Conservation (phyloP, 352 stramenopile species). For the Phytophthora litchii region DNA sequence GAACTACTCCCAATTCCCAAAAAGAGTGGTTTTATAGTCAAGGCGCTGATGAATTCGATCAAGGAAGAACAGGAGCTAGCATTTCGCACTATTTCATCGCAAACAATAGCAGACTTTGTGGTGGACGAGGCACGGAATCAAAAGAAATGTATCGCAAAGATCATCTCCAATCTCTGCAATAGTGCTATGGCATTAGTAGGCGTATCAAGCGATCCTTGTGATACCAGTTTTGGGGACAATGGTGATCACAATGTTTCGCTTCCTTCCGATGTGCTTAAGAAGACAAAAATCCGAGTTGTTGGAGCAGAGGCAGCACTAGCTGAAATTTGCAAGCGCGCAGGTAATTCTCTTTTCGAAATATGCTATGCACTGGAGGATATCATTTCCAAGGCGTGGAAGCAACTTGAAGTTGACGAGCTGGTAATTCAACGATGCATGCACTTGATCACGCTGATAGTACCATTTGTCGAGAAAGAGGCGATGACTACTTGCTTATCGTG, state of each 20-base stretch:
- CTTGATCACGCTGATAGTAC: constrained; percentile 50
- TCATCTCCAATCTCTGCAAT: constrained; percentile 81
- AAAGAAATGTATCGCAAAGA: constrained; percentile 78
- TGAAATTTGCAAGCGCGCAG: constrained; percentile 44
- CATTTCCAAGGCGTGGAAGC: constrained; percentile 45
- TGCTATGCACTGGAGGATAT: constrained; percentile 43
- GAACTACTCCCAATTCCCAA: constrained; percentile 55
- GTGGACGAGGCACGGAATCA: constrained; percentile 53
- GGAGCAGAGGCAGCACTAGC: constrained; percentile 51
- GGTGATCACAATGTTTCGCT: constrained; percentile 4
- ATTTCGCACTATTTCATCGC: constrained; percentile 53
- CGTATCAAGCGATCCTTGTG: constrained; percentile 11
- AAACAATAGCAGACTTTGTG: constrained; percentile 64
- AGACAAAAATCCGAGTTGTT: constrained; percentile 41
- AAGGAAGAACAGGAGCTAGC: constrained; percentile 61
- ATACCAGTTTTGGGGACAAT: constrained; percentile 5
- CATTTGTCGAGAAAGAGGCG: constrained; percentile 33
- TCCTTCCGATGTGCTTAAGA: constrained; percentile 34
- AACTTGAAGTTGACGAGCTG: constrained; percentile 26
- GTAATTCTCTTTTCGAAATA: constrained; percentile 38
- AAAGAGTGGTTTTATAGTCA: constrained; percentile 83
- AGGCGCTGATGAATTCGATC: constrained; percentile 79
- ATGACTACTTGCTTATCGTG: constrained; percentile 49
- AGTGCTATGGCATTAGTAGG: constrained; percentile 55
- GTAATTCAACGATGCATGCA: constrained; percentile 56